Evolutionary conservation across 148 eudicot species (phyloP).

Genomic region (Mesembryanthemum crystallinum): DNA sequence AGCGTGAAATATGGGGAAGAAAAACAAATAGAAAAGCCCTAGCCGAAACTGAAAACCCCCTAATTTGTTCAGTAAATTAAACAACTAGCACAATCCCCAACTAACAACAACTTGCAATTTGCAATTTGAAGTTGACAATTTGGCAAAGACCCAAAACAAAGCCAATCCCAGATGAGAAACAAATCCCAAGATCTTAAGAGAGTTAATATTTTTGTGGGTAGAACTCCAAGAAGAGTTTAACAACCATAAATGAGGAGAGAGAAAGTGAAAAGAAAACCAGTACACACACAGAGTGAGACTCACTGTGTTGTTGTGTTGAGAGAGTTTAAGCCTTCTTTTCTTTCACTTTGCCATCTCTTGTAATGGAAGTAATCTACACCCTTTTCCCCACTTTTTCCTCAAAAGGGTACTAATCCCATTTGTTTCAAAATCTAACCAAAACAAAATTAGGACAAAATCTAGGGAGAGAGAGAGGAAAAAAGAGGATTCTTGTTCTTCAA

Average conservation of each 20-base stretch:
- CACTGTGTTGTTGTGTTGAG: too few species aligned
- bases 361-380: constrained; percentile 38
- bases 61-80: not conserved
- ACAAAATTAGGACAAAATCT: constrained; percentile 23
- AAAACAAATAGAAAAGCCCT: constrained; percentile 14
- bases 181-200: constrained; percentile 35
- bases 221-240: constrained; percentile 21
- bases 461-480: constrained; percentile 1
- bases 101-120: constrained; percentile 34
- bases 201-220: constrained; percentile 12
- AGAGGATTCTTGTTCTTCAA: constrained; percentile 8
- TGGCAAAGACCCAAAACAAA: constrained; percentile 15
- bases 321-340: constrained; percentile 6
- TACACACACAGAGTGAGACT: not conserved
- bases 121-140: constrained; percentile 29
- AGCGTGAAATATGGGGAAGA: constrained; percentile 19
- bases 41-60: not conserved
- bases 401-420: constrained; percentile 1
- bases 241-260: constrained; percentile 30
- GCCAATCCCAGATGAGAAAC: constrained; percentile 16
- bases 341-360: constrained; percentile 38
- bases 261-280: constrained; percentile 15
- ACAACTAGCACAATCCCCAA: constrained; percentile 27
- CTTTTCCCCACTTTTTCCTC: not conserved
- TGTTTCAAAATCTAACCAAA: constrained; percentile 9